A percentile compares a stretch with the other conserved stretches of the same genome.
phyloP scores from a whole-genome alignment of 2,329 filamentous ascomycete species.

The Fusarium duplospermum region DNA sequence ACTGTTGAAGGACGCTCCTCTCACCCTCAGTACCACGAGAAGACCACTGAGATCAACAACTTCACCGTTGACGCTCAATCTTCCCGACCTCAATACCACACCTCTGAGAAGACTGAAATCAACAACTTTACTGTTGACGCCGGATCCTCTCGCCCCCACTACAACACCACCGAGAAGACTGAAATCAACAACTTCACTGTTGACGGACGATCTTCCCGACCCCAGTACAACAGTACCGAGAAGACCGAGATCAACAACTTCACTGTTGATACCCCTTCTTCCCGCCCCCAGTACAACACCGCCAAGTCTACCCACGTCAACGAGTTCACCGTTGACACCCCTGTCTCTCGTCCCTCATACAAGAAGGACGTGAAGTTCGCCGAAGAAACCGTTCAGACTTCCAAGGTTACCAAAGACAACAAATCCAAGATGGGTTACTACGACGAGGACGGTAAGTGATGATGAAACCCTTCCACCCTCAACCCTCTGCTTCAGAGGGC shows the following conservation, averaged over 20 bases:
- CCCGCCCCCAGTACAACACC: conserved; percentile 35
- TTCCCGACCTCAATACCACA: conserved; percentile 22
- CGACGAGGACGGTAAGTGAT: conserved; percentile 68
- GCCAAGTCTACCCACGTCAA: conserved; percentile 38
- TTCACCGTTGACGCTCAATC: conserved; percentile 31
- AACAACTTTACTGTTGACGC: conserved; percentile 33
- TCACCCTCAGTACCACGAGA: conserved; percentile 23
- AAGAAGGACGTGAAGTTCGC: conserved; percentile 69
- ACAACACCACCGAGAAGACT: conserved; percentile 25
- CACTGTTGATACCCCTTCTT: conserved; percentile 44
- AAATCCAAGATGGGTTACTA: conserved; percentile 73
- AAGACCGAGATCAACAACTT: conserved; percentile 46
- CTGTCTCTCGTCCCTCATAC: conserved; percentile 58
- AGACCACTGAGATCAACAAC: conserved; percentile 30
- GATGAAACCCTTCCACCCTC: not conserved
- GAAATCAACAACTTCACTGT: conserved; percentile 32
- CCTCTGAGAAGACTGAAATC: conserved; percentile 29
- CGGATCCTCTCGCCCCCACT: conserved; percentile 25
- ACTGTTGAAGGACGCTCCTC: conserved; percentile 44
- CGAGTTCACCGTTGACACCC: conserved; percentile 48
- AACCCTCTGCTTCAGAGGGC: not conserved
- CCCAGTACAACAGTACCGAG: conserved; percentile 17
- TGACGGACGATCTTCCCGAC: conserved; percentile 29
- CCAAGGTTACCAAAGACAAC: conserved; percentile 57
- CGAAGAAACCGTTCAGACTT: conserved; percentile 74